A percentile compares a stretch with the other conserved stretches of the same genome.
Evolutionary conservation across 2,329 filamentous ascomycete species (phyloP).

Genomic region (Sporothrix brasiliensis): DNA sequence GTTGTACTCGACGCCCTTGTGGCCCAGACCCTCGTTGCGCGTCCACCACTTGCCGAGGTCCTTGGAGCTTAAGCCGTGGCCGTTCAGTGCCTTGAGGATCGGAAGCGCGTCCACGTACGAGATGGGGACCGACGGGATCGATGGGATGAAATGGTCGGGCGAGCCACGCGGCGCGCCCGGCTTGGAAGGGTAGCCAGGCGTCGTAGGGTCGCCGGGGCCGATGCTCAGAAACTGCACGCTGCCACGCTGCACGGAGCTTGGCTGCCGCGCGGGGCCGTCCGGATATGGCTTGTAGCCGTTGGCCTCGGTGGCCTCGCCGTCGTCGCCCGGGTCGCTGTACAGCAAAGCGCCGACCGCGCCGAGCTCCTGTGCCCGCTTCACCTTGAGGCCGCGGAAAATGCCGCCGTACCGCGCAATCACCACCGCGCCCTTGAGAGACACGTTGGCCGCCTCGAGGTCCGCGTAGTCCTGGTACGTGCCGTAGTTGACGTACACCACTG

Average conservation of each 20-base stretch:
- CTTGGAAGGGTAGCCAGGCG: slow-evolving; percentile 89
- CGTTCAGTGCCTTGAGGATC: slow-evolving; percentile 68
- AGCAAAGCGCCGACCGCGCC: slow-evolving; percentile 85
- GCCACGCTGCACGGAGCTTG: slow-evolving; percentile 86
- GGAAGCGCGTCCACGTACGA: slow-evolving; percentile 34
- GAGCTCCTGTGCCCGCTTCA: slow-evolving; percentile 88
- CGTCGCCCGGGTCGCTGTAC: slow-evolving; percentile 87
- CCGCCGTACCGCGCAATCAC: slow-evolving; percentile 82
- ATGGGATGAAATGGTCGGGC: slow-evolving; percentile 70
- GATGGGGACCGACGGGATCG: slow-evolving; percentile 70
- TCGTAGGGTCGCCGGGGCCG: slow-evolving; percentile 77
- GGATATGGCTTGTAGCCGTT: slow-evolving; percentile 82
- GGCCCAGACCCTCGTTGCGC: slow-evolving; percentile 69
- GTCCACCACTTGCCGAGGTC: slow-evolving; percentile 75
- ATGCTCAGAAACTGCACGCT: slow-evolving; percentile 80
- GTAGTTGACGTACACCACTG: slow-evolving; percentile 88
- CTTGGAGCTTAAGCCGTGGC: slow-evolving; percentile 75
- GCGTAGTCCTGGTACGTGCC: slow-evolving; percentile 85
- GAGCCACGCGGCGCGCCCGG: slow-evolving; percentile 79
- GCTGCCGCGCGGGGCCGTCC: slow-evolving; percentile 81
- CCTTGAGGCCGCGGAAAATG: slow-evolving; percentile 86
- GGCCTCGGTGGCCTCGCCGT: slow-evolving; percentile 76
- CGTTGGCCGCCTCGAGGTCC: slow-evolving; percentile 72
- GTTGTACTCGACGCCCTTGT: slow-evolving; percentile 82
- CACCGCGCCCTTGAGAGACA: slow-evolving; percentile 81